Conservation (phyloP, 1,284 basidiomycete genomes). For the Malassezia brasiliensis region DNA sequence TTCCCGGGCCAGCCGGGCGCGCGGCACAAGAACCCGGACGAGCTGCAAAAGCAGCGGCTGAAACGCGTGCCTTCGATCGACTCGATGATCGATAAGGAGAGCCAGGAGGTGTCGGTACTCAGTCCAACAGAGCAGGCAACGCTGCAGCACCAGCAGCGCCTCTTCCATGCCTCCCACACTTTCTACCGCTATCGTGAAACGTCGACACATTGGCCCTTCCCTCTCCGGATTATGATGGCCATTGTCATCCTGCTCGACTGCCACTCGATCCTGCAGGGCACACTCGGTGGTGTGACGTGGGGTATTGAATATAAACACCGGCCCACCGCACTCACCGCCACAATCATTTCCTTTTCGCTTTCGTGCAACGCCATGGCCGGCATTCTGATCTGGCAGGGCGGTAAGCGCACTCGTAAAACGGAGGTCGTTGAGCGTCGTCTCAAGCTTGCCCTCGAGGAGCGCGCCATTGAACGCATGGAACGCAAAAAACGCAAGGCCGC, state of each 20-base stretch:
- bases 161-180: constrained; percentile 44
- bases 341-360: constrained; percentile 66
- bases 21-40: neutral
- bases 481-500: constrained; percentile 6
- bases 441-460: constrained; percentile 58
- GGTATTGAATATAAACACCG: constrained; percentile 52
- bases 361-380: constrained; percentile 70
- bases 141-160: constrained; percentile 41
- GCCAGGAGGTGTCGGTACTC: constrained; percentile 36
- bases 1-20: constrained; percentile 11
- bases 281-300: constrained; percentile 65
- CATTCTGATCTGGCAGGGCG: constrained; percentile 68
- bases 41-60: constrained; percentile 13
- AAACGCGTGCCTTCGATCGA: constrained; percentile 36
- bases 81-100: constrained; percentile 32
- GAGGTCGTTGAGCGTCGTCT: constrained; percentile 64
- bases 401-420: constrained; percentile 65
- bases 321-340: constrained; percentile 55
- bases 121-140: constrained; percentile 39
- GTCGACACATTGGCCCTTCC: constrained; percentile 69
- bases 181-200: constrained; percentile 83
- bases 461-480: constrained; percentile 26
- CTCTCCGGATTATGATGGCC: constrained; percentile 47
- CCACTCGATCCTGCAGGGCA: constrained; percentile 53
- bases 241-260: constrained; percentile 36